Conservation (phyloP, 1,139 yeast genomes). For the Lizanozyma gosingica region DNA sequence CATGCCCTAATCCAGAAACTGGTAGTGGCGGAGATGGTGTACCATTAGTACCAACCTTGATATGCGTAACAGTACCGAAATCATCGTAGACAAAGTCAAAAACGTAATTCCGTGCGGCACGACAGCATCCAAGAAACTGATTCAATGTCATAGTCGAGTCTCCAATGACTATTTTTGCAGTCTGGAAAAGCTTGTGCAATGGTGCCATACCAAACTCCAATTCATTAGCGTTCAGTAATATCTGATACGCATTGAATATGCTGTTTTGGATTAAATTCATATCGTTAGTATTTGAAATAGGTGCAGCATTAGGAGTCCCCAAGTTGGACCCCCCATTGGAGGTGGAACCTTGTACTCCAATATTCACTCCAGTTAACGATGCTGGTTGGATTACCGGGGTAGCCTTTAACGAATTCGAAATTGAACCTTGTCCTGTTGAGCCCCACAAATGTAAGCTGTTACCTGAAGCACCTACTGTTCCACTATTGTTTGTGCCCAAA, state of each 20-base stretch:
- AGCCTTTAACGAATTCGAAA: neutral
- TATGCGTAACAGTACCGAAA: constrained; percentile 36
- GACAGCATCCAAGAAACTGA: constrained; percentile 33
- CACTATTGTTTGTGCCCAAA: constrained; percentile 10
- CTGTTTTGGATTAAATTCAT: constrained; percentile 18
- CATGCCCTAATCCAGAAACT: neutral
- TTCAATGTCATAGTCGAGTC: constrained; percentile 25
- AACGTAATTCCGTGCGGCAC: constrained; percentile 16
- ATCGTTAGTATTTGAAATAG: constrained; percentile 2
- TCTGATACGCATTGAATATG: constrained; percentile 27
- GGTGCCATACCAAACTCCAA: constrained; percentile 34
- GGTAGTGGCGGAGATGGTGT: constrained; percentile 5
- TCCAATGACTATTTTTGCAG: constrained; percentile 18
- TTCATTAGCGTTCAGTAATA: constrained; percentile 22
- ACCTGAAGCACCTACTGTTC: constrained; percentile 1
- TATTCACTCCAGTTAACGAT: no score
- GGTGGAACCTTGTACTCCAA: no score
- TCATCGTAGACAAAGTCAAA: constrained; percentile 43
- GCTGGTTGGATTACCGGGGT: neutral
- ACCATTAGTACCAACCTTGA: constrained; percentile 18
- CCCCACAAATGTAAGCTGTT: neutral
- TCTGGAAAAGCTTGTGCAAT: constrained; percentile 23
- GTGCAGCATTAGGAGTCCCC: neutral
- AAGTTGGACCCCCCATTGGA: constrained; percentile 1
- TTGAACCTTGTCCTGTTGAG: neutral